Evolutionary conservation across 192 early-diverging fungal genomes (phyloP), one percentile per base, ranked within the genome.

Genomic region (Bifiguratus adelaidae): DNA sequence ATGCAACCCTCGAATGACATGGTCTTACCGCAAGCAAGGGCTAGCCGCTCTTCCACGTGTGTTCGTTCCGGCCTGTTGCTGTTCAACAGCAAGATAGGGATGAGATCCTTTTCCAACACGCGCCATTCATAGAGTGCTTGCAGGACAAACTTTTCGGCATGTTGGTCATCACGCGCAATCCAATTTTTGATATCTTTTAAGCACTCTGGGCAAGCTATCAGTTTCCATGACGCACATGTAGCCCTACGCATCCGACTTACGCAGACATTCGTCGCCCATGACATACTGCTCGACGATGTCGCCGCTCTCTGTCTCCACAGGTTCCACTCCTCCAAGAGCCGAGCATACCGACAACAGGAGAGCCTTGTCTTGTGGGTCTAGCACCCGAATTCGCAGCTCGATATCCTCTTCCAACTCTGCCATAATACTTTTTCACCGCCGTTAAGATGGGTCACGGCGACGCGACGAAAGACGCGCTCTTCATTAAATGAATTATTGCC

Each of bases 171-270:
- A 52, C 65, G 62, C 32, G 86, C 82, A 41, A 96, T 84, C 38
- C 83, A 76, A 35, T 81, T 74, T 66, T 92, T 91, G 33, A 96
- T 69, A 52, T 96, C 92, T 51, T 85, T 76, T 7, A 96, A 71
- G 53, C 90, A 93, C 3, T 70, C 86, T 84, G 47, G 18, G n/a
- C n/a, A n/a, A n/a, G n/a, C 19, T 36, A 12, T 4, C 24, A 27
- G n/a, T 53, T 23, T 23, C 7, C n/a, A 50, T 24, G 18, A 33
- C 3, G 4, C 20, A 56, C 15, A 29, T 11, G 26, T 3, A 20
- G 30, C 27, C 8, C 3, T 19, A 7, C n/a, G n/a, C n/a, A n/a
- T n/a, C n/a, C n/a, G n/a, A n/a, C 38, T 9, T 70, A 88, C 85
- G 80, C 24, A 86, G 56, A 24, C 77, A 86, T 63, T 95, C 92